Conservation (phyloP, 257 asterid genomes). For the Penstemon newberryi region DNA sequence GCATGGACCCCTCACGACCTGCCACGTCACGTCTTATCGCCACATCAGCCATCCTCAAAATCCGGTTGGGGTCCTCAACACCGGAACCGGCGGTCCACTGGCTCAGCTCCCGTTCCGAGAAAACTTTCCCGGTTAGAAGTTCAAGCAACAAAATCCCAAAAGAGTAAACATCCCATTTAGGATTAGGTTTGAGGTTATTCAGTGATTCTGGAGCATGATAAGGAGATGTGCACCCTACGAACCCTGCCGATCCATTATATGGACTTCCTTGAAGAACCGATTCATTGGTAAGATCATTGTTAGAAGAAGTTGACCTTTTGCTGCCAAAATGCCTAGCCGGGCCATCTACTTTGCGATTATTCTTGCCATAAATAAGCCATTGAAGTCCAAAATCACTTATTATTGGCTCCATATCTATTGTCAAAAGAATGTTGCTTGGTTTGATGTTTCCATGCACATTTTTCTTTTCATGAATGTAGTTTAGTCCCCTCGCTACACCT, state of each 20-base stretch:
- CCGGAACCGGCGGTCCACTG: slow-evolving; percentile 51
- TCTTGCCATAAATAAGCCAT: slow-evolving; percentile 57
- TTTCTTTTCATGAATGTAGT: slow-evolving; percentile 83
- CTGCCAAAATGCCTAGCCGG: slow-evolving; percentile 71
- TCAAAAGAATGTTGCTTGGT: slow-evolving; percentile 86
- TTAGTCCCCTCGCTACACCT: slow-evolving; percentile 86
- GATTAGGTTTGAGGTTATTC: slow-evolving; percentile 62
- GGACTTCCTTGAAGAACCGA: slow-evolving; percentile 42
- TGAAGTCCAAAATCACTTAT: slow-evolving; percentile 81
- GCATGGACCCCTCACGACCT: slow-evolving; percentile 50
- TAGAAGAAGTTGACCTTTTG: slow-evolving; percentile 37
- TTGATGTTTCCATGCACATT: slow-evolving; percentile 91
- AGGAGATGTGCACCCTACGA: slow-evolving; percentile 72
- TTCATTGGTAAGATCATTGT: slow-evolving; percentile 32
- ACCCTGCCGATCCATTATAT: slow-evolving; percentile 35
- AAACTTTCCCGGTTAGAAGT: slow-evolving; percentile 74
- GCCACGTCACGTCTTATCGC: slow-evolving; percentile 66
- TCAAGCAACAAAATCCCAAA: slow-evolving; percentile 80
- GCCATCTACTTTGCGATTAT: slow-evolving; percentile 39
- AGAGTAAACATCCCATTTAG: slow-evolving; percentile 94
- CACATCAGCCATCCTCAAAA: slow-evolving; percentile 66
- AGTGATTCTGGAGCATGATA: slow-evolving; percentile 94
- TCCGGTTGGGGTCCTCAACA: slow-evolving; percentile 47
- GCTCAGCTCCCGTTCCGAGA: slow-evolving; percentile 69
- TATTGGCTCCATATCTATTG: slow-evolving; percentile 77